Evolutionary conservation across 495 filamentous ascomycete genomes (phyloP), one percentile per base, ranked within the genome.

Genomic region (Cercophora newfieldiana): DNA sequence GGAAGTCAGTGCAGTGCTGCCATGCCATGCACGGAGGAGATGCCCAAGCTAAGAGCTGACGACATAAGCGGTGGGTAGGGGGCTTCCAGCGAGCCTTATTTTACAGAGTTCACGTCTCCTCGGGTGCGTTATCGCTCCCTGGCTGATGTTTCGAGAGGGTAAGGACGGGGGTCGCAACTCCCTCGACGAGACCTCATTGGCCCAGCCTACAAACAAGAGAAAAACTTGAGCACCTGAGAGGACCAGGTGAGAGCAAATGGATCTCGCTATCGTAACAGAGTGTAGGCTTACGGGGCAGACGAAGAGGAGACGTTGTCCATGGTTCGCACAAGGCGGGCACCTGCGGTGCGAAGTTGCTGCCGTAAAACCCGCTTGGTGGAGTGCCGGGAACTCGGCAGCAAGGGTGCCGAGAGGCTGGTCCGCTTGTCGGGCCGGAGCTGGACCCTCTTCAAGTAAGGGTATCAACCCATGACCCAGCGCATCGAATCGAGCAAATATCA

Each of bases 361-460:
- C 24, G 54, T 47, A 57, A 19, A 19, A n/a, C 7, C 18, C 54
- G 54, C 21, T 30, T 4, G 26, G 54, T 19, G 7, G 24, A n/a
- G 29, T 28, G 24, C 16, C 24, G 54, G 24, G 28, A 31, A n/a
- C 16, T 57, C 54, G 54, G 24, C 54, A 30, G 50, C 2, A 19
- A 12, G 21, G 50, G 19, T n/a, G 50, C 19, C 50, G 50, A 53
- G 6, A 26, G 54, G 54, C 54, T 8, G 54, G 54, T 26, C 54
- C 21, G 49, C 14, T 24, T 51, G 7, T 44, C 61, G 61, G n/a
- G 61, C 61, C 61, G 61, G 48, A 44, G 37, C 49, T n/a, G 61
- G 47, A 28, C 25, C 18, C 31, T 31, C 50, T 63, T 22, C 26
- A 47, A 44, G 29, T 19, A 25, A 29, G 31, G 18, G 30, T 63